These are phyloP conservation scores for Hypoxylon intermedium DNA, from an alignment of 495 filamentous ascomycete genomes.

Conservation along the genomic window DNA sequence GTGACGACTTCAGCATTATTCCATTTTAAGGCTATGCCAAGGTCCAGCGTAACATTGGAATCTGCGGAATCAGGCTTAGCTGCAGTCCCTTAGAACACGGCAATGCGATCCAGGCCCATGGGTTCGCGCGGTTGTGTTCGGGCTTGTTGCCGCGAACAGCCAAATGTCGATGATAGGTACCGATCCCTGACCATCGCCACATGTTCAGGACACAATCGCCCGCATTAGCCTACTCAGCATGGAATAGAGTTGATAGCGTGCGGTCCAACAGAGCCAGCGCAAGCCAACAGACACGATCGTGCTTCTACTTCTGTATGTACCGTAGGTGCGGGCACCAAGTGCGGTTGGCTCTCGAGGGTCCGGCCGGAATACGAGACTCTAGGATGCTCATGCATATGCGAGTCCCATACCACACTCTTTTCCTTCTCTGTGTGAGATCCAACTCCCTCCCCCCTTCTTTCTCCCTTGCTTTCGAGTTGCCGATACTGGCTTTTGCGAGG, in stretches of 20 bases:
- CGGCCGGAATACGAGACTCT: constrained; percentile 26
- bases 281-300: constrained; percentile 2
- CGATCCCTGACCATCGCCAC: neutral
- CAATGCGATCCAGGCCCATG: no score
- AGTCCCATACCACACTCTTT: neutral
- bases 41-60: no score
- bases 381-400: constrained; percentile 17
- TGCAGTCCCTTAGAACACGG: no score
- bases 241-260: constrained; percentile 6
- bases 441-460: constrained; percentile 1
- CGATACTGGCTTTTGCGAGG: neutral
- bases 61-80: neutral
- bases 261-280: constrained; percentile 6
- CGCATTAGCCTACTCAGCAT: constrained; percentile 21
- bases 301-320: neutral
- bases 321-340: neutral
- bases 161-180: neutral
- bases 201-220: neutral
- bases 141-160: no score
- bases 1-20: neutral
- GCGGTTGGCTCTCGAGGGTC: constrained; percentile 4
- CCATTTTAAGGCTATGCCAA: neutral
- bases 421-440: neutral
- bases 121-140: no score
- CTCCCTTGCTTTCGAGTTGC: neutral